phyloP scores from a whole-genome alignment of 2,329 filamentous ascomycete genomes.

The Fusarium mangiferae region DNA sequence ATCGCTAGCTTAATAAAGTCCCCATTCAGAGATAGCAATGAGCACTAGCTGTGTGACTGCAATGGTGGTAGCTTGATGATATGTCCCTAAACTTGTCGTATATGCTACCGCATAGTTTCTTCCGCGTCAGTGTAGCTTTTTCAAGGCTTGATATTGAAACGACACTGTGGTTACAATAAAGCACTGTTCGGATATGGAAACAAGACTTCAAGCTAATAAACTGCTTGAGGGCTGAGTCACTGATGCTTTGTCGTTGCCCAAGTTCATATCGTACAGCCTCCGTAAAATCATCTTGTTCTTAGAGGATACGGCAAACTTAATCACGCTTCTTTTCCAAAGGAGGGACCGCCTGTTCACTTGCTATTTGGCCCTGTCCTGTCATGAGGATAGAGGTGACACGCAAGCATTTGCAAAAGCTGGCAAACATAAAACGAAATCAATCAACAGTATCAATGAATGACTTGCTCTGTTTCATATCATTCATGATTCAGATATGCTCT shows the following conservation, averaged over 20 bases:
- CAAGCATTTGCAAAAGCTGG: not conserved
- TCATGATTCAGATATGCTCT: not conserved
- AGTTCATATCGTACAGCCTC: not conserved
- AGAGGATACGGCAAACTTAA: not conserved
- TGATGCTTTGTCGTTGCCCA: not conserved
- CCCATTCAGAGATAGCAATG: not conserved
- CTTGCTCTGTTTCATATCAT: not conserved
- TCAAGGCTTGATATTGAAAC: not conserved
- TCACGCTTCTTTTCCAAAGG: not conserved
- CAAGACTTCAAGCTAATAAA: not conserved
- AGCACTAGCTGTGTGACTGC: not conserved
- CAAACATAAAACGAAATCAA: not conserved
- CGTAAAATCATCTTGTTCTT: not conserved
- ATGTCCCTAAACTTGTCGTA: not conserved
- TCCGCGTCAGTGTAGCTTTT: not conserved
- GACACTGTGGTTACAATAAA: not conserved
- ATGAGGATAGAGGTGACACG: not conserved
- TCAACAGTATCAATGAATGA: not conserved
- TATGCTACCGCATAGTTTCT: not conserved
- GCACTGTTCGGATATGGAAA: not conserved
- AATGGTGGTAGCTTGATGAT: not conserved
- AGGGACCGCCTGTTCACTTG: not conserved
- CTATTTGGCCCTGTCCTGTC: not conserved
- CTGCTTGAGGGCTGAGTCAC: not conserved
- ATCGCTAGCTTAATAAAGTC: not conserved